Conservation (phyloP, 73 alveolate species). For the Effrenium voratum region DNA sequence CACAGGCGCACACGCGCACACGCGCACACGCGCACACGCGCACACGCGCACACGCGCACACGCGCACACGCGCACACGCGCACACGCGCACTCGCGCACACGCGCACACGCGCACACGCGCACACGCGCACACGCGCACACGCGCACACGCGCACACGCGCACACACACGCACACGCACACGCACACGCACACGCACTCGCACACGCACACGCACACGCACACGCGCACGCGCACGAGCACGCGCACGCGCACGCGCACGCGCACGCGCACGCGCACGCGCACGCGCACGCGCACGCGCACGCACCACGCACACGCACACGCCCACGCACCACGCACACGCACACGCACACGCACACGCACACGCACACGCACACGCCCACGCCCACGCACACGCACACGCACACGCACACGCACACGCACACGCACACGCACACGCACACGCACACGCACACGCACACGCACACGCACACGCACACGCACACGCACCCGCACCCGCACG, state of each 20-base stretch:
- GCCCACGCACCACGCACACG: no score
- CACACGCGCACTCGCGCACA: slow-evolving; percentile 7
- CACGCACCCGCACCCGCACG: no score
- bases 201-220: not conserved
- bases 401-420: not conserved
- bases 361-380: not conserved
- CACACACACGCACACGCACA: not conserved
- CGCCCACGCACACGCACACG: no score
- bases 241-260: not conserved
- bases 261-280: not conserved
- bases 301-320: no score
- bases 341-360: not conserved
- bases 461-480: no score
- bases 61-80: no score
- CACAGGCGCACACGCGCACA: no score
- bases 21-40: no score
- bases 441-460: not conserved
- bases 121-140: slow-evolving; percentile 13
- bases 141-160: slow-evolving; percentile 6
- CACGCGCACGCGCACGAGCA: not conserved
- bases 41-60: no score
- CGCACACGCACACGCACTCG: not conserved
- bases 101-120: slow-evolving; percentile 17
- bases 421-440: not conserved
- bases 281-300: not conserved